These are phyloP conservation scores for Beauveria australis DNA, from an alignment of 2,329 filamentous ascomycete species.

Conservation along the genomic window DNA sequence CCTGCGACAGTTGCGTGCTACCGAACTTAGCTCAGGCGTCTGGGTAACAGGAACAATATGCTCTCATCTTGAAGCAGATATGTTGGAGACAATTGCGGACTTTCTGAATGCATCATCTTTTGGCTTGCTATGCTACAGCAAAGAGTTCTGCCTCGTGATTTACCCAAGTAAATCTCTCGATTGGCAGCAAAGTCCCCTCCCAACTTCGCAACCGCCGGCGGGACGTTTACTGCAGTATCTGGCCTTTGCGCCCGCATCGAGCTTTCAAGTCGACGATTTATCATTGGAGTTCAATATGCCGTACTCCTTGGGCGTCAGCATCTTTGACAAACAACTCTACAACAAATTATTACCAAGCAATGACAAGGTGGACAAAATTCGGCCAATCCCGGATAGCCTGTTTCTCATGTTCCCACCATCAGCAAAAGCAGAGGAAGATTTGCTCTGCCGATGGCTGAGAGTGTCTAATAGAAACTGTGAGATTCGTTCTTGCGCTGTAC, in stretches of 20 bases:
- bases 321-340: constrained; percentile 1
- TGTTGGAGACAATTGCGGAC: constrained; percentile 23
- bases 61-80: constrained; percentile 10
- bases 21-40: constrained; percentile 17
- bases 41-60: constrained; percentile 4
- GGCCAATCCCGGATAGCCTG: constrained; percentile 23
- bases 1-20: constrained; percentile 11
- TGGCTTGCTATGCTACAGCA: constrained; percentile 26
- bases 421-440: constrained; percentile 24
- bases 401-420: constrained; percentile 42
- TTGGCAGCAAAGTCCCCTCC: constrained; percentile 19
- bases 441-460: constrained; percentile 38
- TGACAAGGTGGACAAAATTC: not conserved
- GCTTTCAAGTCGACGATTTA: not conserved
- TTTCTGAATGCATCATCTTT: constrained; percentile 28
- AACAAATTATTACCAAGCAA: not conserved
- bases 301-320: not conserved
- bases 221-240: not conserved
- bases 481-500: constrained; percentile 31
- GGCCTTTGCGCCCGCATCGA: not conserved
- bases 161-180: constrained; percentile 29
- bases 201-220: not conserved
- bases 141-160: constrained; percentile 30
- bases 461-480: constrained; percentile 30
- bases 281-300: not conserved